Evolutionary conservation across 192 early-diverging fungal genomes (phyloP).

Genomic region (Dimargaris cristalligena): DNA sequence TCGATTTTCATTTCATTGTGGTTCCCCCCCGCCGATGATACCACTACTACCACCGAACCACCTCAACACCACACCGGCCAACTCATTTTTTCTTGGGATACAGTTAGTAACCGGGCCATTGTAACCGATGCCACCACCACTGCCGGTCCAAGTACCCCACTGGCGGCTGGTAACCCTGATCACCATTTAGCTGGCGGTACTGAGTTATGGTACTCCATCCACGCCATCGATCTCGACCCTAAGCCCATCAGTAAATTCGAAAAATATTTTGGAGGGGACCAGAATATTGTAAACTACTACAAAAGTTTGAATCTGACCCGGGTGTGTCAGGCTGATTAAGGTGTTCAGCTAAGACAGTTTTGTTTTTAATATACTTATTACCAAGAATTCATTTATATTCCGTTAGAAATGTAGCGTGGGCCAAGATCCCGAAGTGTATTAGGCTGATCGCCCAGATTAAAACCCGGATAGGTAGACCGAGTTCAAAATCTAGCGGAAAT

Average conservation of each 20-base stretch:
- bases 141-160: not conserved
- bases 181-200: not conserved
- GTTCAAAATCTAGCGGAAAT: no score
- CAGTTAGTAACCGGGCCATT: not conserved
- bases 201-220: constrained; percentile 27
- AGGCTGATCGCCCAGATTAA: no score
- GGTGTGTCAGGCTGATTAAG: no score
- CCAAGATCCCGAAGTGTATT: no score
- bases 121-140: not conserved
- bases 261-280: constrained; percentile 32
- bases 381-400: no score
- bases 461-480: no score
- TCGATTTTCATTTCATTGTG: constrained; percentile 45
- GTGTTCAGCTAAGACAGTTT: no score
- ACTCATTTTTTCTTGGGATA: not conserved
- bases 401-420: no score
- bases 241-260: constrained; percentile 43
- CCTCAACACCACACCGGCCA: not conserved
- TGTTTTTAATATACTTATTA: no score
- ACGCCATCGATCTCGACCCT: constrained; percentile 53
- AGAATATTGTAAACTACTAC: constrained; percentile 33
- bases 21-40: constrained; percentile 5
- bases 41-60: constrained; percentile 5
- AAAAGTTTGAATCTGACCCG: no score
- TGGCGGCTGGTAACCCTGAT: not conserved